Evolutionary conservation across 2,329 filamentous ascomycete genomes (phyloP), one percentile per base, ranked within the genome.

Genomic region (Aspergillus fumigatus): DNA sequence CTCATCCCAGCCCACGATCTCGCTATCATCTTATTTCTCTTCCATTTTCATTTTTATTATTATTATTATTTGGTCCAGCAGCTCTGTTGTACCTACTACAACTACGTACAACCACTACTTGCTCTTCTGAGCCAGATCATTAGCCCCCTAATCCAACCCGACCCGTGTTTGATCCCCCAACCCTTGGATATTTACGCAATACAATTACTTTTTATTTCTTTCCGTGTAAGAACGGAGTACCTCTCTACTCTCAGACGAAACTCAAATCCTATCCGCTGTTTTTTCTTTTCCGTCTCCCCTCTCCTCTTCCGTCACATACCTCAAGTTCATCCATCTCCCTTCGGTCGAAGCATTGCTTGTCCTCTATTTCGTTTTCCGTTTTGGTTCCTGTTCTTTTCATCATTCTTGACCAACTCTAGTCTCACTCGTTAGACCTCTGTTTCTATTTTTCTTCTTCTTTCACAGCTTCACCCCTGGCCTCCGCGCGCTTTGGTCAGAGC

Each of bases 401-500:
- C 47, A 52, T 58, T 51, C 52, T 25, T 53, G 59, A 51, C 63
- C 66, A 68, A 64, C 66, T 65, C 62, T 62, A 55, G 56, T 65
- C 65, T 60, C 65, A 63, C 60, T 66, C 67, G 59, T 69, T 55
- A 47, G 45, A 50, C 50, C 41, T 40, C 52, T 41, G 50, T 45
- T 55, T 43, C 38, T 62, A 59, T 64, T 59, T 53, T 51, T 51
- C 58, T 57, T 59, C 57, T 59, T 52, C 55, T 55, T 52, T 59
- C 53, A 54, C 53, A 54, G 52, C 61, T 29, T 62, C 67, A 69
- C 69, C 63, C 73, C 68, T 76, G 74, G 75, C 75, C 68, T 76
- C 75, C 67, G 71, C 72, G 62, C 67, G 74, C 64, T 78, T 79
- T 65, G 68, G 69, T 61, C 69, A 69, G 64, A 70, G 72, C 67